phyloP scores from a whole-genome alignment of 208 protist species.

The Acanthamoeba healyi region DNA sequence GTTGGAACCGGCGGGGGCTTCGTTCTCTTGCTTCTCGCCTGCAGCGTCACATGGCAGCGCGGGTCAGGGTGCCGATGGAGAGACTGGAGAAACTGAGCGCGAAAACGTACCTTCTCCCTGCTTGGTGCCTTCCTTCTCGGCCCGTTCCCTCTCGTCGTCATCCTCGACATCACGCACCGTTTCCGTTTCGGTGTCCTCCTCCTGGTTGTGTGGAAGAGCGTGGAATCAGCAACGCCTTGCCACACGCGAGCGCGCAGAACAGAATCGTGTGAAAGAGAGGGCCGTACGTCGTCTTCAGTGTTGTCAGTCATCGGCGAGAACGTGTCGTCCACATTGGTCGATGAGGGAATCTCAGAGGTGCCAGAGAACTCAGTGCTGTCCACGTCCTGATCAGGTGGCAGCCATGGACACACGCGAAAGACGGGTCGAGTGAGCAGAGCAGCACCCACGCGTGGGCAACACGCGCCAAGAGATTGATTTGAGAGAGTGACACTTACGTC shows the following conservation, averaged over 20 bases:
- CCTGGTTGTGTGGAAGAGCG: not conserved
- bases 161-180: constrained; percentile 40
- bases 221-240: no score
- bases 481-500: not conserved
- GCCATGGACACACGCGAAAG: no score
- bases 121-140: constrained; percentile 6
- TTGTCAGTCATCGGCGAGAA: constrained; percentile 33
- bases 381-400: no score
- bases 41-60: no score
- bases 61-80: no score
- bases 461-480: no score
- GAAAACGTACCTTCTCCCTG: not conserved
- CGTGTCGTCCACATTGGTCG: constrained; percentile 1
- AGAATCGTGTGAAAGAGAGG: not conserved
- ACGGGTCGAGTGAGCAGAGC: no score
- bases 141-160: not conserved
- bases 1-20: not conserved
- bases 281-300: constrained; percentile 18
- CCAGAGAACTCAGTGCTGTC: constrained; percentile 49
- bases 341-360: constrained; percentile 9
- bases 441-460: no score
- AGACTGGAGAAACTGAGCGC: no score
- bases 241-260: no score
- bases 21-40: not conserved
- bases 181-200: constrained; percentile 34